These are phyloP conservation scores for Penicillium argentinense DNA, from an alignment of 495 filamentous ascomycete genomes.

Conservation along the genomic window DNA sequence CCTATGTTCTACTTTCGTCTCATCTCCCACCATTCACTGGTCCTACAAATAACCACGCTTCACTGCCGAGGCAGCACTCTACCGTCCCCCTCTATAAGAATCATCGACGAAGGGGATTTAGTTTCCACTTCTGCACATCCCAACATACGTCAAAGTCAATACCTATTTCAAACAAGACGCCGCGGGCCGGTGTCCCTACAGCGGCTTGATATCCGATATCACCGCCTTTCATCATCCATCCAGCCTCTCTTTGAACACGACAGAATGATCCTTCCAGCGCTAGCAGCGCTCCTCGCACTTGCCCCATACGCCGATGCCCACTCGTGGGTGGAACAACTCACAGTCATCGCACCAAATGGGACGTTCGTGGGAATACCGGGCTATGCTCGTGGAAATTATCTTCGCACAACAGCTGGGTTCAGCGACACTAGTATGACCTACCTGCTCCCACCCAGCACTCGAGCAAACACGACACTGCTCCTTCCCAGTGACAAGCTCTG, in stretches of 20 bases:
- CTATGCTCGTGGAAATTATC: constrained; percentile 62
- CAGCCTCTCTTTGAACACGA: not conserved
- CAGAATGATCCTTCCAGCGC: constrained; percentile 10
- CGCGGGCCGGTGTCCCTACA: constrained; percentile 15
- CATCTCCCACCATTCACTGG: not conserved
- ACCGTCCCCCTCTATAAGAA: too few species aligned
- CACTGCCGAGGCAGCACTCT: not conserved
- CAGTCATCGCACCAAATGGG: constrained; percentile 69
- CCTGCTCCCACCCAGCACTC: constrained; percentile 52
- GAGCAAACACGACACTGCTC: constrained; percentile 26
- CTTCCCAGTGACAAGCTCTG: constrained; percentile 49
- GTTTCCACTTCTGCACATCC: not conserved
- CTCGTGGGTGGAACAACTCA: constrained; percentile 76
- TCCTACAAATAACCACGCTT: not conserved
- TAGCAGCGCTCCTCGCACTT: constrained; percentile 31
- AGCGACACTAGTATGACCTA: constrained; percentile 51
- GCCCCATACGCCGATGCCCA: constrained; percentile 53
- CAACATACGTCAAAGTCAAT: too few species aligned
- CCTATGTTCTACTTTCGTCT: constrained; percentile 1
- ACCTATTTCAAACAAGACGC: constrained; percentile 1
- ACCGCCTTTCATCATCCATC: too few species aligned
- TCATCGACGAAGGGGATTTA: too few species aligned
- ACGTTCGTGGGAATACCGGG: constrained; percentile 69
- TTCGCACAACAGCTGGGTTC: constrained; percentile 48
- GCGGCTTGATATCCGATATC: too few species aligned